Conservation (phyloP, 352 stramenopile species). For the Globisporangium yorkense region DNA sequence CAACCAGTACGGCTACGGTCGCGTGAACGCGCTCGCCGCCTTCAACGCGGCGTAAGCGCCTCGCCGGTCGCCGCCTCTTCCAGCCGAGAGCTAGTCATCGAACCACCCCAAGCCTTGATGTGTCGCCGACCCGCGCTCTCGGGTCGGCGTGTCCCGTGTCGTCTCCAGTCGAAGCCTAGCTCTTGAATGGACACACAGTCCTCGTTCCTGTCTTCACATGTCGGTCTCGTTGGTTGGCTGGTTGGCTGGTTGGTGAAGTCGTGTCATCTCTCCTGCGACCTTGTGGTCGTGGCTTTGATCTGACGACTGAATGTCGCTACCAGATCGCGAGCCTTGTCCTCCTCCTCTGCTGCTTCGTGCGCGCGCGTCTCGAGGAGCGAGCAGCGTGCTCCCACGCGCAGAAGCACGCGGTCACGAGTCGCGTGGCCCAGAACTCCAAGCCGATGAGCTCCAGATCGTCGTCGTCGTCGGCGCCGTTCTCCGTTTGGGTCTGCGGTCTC, state of each 20-base stretch:
- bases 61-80: background rate
- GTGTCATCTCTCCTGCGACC: too few relatives aligned
- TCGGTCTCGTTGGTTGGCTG: background rate
- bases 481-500: background rate
- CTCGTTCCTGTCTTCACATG: background rate
- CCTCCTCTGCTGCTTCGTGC: background rate
- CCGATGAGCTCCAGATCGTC: background rate
- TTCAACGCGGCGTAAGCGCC: slow-evolving; percentile 1
- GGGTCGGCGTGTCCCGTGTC: background rate
- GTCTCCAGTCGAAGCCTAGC: background rate
- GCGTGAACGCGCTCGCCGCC: slow-evolving; percentile 31
- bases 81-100: background rate
- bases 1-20: slow-evolving; percentile 54
- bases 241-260: too few relatives aligned
- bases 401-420: slow-evolving; percentile 4
- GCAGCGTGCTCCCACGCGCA: slow-evolving; percentile 8
- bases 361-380: background rate
- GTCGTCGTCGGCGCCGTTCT: background rate
- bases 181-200: background rate
- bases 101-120: slow-evolving; percentile 5
- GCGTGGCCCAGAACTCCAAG: slow-evolving; percentile 3
- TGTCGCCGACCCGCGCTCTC: background rate
- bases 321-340: background rate
- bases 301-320: background rate
- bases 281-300: too few relatives aligned